phyloP scores from a whole-genome alignment of 306 rosid genomes.

The Pachyrhizus erosus region DNA sequence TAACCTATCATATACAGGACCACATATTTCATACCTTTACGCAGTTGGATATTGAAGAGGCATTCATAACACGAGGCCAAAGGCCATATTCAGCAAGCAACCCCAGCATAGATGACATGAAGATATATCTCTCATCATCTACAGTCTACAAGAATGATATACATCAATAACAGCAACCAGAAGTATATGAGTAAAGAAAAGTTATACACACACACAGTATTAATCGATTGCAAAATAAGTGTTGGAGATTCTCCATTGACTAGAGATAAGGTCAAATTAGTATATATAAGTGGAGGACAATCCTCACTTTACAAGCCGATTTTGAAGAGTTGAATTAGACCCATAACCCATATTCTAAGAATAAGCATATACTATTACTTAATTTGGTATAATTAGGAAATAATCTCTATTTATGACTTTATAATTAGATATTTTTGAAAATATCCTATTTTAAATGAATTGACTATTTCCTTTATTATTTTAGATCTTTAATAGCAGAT shows the following conservation, averaged over 20 bases:
- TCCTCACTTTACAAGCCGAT: no score
- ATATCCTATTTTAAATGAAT: neutral
- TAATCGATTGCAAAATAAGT: neutral
- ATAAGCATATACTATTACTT: neutral
- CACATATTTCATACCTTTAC: constrained; percentile 67
- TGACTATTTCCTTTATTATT: neutral
- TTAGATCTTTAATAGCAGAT: neutral
- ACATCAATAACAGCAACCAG: constrained; percentile 38
- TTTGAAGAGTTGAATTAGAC: no score
- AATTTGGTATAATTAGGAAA: constrained; percentile 1
- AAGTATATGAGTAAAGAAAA: neutral
- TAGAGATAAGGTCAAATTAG: no score
- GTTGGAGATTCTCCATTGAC: no score
- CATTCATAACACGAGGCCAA: constrained; percentile 86
- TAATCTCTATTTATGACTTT: neutral
- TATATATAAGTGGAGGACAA: no score
- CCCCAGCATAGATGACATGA: constrained; percentile 89
- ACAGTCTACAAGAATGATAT: constrained; percentile 56
- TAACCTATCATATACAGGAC: constrained; percentile 34
- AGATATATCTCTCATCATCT: constrained; percentile 87
- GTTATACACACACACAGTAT: neutral
- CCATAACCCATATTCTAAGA: no score
- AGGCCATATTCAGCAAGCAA: constrained; percentile 80
- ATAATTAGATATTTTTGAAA: neutral
- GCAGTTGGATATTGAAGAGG: constrained; percentile 75